Evolutionary conservation across 108 stramenopile genomes (phyloP), one percentile per base, ranked within the genome.

Genomic region (Cylindrotheca closterium): DNA sequence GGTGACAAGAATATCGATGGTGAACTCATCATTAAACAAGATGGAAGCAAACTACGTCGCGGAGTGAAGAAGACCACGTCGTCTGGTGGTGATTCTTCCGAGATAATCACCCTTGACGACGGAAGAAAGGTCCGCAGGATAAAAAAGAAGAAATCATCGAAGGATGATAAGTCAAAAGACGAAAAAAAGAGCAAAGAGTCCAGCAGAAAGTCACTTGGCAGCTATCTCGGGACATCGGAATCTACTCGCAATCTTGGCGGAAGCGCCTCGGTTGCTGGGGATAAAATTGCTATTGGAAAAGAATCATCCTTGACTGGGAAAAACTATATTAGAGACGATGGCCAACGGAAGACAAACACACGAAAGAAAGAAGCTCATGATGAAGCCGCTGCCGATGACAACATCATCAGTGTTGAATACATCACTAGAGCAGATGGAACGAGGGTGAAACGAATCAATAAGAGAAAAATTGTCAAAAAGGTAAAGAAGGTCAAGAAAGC

Each of bases 71-170:
- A 51, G 19, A 19, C 28, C n/a, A 48, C 34, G 47, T 63, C 63
- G 21, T n/a, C n/a, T n/a, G n/a, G n/a, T n/a, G n/a, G n/a, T n/a
- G n/a, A n/a, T n/a, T n/a, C n/a, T n/a, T 69, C 58, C 21, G 79
- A 80, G 52, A 71, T 80, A 24, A 67, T 60, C 55, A 58, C 71
- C 29, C 37, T 69, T 62, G 61, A 73, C 21, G 79, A 80, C 46
- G 79, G 79, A 4, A 80, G 56, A 48, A 80, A 80, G 50, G 79
- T 80, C n/a, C 64, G 79, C 25, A 56, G 79, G 37, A 60, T 80
- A 12, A 26, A 51, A 27, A 55, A 55, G 25, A 52, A 24, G 8
- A 32, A 26, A 15, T n/a, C n/a, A n/a, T n/a, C n/a, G n/a, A n/a
- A n/a, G n/a, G n/a, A n/a, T n/a, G n/a, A n/a, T n/a, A n/a, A n/a